Base-by-base conservation (phyloP, 176 grass and related monocot genomes). In the Echinochloa phyllopogon region DNA sequence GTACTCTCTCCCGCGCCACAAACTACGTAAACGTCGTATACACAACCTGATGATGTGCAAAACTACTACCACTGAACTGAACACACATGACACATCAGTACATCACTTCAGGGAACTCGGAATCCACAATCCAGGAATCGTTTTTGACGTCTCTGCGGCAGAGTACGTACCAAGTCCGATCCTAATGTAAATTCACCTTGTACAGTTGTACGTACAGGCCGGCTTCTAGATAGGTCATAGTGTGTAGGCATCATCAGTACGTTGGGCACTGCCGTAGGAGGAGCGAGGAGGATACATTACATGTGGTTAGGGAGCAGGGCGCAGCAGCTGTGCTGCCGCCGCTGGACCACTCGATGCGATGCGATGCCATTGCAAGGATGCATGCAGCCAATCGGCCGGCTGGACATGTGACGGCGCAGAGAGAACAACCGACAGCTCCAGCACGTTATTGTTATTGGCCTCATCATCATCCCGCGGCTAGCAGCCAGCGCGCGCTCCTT, bases 371-470 rank as follows among this genome's bases (percentile, higher is more conserved):
- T 3, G 55, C 55, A n/a, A n/a, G 21, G 36, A 58, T 59, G 53
- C 85, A 81, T 75, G 84, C 50, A 43, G 43, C 37, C 72, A 81
- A 80, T 83, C 77, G 87, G n/a, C 57, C 57, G 57, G 55, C 47
- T 7, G 15, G 50, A 81, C 94, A 92, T 89, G 94, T 87, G 92
- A 86, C 71, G 88, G 74, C 79, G 92, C 53, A 53, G 85, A 92
- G 75, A 83, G 74, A 94, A 85, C 94, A 92, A 92, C 94, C 90
- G 92, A 94, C 94, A 97, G 88, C 64, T 83, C 88, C 82, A 92
- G 92, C 92, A 86, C 78, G 89, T 91, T 68, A 87, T 80, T 94
- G 89, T 91, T 68, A 87, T 80, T 94, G 94, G 92, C 90, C 89
- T 90, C 78, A 80, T 90, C 64, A 75, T 77, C 18, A 33, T 33